Conservation (phyloP, 768 basidiomycete genomes). For the Ramaria sp. region DNA sequence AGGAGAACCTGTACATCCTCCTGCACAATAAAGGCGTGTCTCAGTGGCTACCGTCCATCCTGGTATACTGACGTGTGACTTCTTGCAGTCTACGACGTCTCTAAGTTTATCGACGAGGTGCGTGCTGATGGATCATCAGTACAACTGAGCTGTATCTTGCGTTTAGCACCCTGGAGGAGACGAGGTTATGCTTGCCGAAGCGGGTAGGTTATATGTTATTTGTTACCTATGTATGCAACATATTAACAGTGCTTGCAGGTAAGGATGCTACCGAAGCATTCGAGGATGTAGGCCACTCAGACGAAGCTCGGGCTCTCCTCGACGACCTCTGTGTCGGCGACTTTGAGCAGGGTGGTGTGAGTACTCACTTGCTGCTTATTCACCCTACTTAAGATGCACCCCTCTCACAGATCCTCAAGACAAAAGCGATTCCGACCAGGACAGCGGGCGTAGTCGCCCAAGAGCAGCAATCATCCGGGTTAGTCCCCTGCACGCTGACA, state of each 20-base stretch:
- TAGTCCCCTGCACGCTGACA: neutral
- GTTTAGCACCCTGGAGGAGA: constrained; percentile 91
- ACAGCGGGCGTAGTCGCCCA: constrained; percentile 12
- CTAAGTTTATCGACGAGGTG: constrained; percentile 94
- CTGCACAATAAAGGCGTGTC: constrained; percentile 72
- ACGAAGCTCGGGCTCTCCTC: constrained; percentile 86
- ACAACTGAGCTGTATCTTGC: neutral
- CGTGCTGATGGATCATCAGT: constrained; percentile 10
- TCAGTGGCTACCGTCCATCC: constrained; percentile 1
- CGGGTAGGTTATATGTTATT: constrained; percentile 44
- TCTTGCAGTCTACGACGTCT: constrained; percentile 68
- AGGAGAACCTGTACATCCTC: constrained; percentile 72
- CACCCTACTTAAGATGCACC: constrained; percentile 5
- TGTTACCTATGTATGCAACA: neutral
- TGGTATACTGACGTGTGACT: constrained; percentile 12
- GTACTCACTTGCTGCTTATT: constrained; percentile 17
- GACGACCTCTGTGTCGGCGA: constrained; percentile 72
- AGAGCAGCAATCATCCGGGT: neutral
- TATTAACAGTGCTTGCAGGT: constrained; percentile 34
- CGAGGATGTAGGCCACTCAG: constrained; percentile 98
- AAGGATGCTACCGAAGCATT: constrained; percentile 98
- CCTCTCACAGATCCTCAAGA: constrained; percentile 34
- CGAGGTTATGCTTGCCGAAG: constrained; percentile 92
- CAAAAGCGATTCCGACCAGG: constrained; percentile 39
- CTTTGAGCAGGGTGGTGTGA: constrained; percentile 61